These are phyloP conservation scores for Entomophthora muscae DNA, from an alignment of 371 early-diverging fungal genomes.

Conservation along the genomic window DNA sequence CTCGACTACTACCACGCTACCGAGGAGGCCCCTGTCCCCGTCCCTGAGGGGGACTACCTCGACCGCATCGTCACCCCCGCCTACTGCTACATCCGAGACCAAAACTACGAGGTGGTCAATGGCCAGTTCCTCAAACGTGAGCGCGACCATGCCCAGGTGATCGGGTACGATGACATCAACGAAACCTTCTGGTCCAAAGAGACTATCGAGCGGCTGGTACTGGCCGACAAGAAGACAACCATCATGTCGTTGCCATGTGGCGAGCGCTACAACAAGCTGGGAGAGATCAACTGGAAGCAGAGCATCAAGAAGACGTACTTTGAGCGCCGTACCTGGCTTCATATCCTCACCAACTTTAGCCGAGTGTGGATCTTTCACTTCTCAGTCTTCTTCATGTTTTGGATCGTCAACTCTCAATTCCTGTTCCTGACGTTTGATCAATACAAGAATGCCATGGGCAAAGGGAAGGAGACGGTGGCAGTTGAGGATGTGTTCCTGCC, in stretches of 20 bases:
- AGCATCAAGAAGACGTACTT: slow-evolving; percentile 70
- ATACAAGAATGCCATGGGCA: slow-evolving; percentile 2
- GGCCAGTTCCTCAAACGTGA: slow-evolving; percentile 59
- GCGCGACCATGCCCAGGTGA: slow-evolving; percentile 56
- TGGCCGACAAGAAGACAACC: slow-evolving; percentile 24
- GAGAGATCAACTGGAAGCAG: slow-evolving; percentile 48
- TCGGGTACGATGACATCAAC: slow-evolving; percentile 84
- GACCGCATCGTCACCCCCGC: slow-evolving; percentile 51
- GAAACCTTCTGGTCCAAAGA: slow-evolving; percentile 53
- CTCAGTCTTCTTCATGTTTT: slow-evolving; percentile 65
- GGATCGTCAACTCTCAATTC: slow-evolving; percentile 48
- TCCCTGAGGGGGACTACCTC: slow-evolving; percentile 36
- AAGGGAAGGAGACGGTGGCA: slow-evolving; percentile 18
- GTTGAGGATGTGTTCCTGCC: slow-evolving; percentile 46
- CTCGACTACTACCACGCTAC: slow-evolving; percentile 27
- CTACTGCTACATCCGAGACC: slow-evolving; percentile 57
- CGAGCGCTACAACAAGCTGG: slow-evolving; percentile 45
- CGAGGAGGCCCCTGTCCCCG: not conserved
- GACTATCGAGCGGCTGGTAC: slow-evolving; percentile 17
- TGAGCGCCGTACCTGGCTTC: slow-evolving; percentile 71
- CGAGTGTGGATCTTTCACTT: slow-evolving; percentile 79
- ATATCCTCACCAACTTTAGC: slow-evolving; percentile 68
- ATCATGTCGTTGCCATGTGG: slow-evolving; percentile 35
- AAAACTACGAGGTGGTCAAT: slow-evolving; percentile 47
- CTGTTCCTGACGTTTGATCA: slow-evolving; percentile 29